Base-by-base conservation (phyloP, 164 flowering plant species). In the Liquidambar formosana region DNA sequence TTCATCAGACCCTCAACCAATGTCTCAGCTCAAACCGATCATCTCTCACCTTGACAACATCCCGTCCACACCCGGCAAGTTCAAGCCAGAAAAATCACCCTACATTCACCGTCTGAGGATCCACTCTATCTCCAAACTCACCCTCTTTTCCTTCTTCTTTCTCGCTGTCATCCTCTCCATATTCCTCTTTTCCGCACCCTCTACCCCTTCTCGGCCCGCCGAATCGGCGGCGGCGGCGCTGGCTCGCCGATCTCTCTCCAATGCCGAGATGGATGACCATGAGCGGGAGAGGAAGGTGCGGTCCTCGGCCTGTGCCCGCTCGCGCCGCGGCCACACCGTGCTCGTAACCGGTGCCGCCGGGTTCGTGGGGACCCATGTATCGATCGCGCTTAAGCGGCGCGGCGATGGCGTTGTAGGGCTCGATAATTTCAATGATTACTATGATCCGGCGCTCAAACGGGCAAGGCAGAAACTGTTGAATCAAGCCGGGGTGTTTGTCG, bases 41-140 rank as follows among this genome's bases (percentile, higher is more conserved):
- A n/a, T 51, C 63, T 66, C 75, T 2, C 76, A 76, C 44, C 69
- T 74, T 2, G 82, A 81, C 47, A 54, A 70, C 61, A 67, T 74
- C 33, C 74, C 86, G 2, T 80, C 82, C 19, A 80, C 83, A n/a
- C 80, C 81, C 21, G 84, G 82, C 2, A 83, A 80, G 71, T 78
- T 75, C 67, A 83, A 83, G 71, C 57, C 76, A 67, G 84, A 80
- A 18, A 69, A 75, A 27, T 59, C 73, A 10, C 67, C 66, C 49
- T 66, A 75, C 54, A 27, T 67, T 63, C 67, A 74, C 63, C 78
- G 77, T 10, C 71, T 28, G 21, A 60, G 70, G 5, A 69, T 22
- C 53, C 69, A 65, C 49, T 71, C 71, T 52, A 25, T 53, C 49
- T 62, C 78, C 16, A 79, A 75, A 60, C 77, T 77, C 51, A 76